Conservation (phyloP, 129 eudicot genomes). For the Flaveria linearis region DNA sequence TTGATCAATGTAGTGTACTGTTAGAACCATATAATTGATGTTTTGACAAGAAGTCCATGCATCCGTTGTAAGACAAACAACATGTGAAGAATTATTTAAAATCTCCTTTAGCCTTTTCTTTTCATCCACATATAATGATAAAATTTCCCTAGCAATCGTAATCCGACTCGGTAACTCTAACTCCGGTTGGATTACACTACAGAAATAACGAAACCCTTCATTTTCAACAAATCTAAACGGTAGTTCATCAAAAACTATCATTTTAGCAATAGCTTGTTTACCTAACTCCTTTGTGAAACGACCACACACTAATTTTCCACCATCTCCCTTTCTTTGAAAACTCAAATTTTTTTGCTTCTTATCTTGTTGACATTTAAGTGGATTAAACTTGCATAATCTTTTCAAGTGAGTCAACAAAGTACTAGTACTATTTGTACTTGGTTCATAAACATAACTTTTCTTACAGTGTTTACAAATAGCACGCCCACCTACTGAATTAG, state of each 20-base stretch:
- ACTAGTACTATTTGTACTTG: no score
- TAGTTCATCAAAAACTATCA: not conserved
- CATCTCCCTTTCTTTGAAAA: no score
- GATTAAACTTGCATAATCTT: no score
- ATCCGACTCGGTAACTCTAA: not conserved
- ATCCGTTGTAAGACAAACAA: not conserved
- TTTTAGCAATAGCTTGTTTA: not conserved
- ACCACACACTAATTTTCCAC: no score
- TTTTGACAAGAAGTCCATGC: not conserved
- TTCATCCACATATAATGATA: not conserved
- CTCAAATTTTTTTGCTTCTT: no score
- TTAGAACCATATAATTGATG: not conserved
- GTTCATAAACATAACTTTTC: no score
- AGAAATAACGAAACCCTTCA: not conserved
- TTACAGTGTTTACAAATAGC: no score
- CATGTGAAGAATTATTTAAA: not conserved
- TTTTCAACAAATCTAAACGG: not conserved
- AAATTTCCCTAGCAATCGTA: not conserved
- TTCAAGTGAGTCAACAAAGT: no score
- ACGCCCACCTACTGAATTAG: no score
- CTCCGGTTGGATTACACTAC: not conserved
- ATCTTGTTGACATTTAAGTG: no score
- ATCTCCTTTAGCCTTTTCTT: no score
- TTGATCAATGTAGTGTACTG: not conserved
- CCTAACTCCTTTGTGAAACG: not conserved